Evolutionary conservation across 225 moss, liverwort and hornwort genomes (phyloP), one percentile per base, ranked within the genome.

Genomic region (Pseudoscleropodium purum): DNA sequence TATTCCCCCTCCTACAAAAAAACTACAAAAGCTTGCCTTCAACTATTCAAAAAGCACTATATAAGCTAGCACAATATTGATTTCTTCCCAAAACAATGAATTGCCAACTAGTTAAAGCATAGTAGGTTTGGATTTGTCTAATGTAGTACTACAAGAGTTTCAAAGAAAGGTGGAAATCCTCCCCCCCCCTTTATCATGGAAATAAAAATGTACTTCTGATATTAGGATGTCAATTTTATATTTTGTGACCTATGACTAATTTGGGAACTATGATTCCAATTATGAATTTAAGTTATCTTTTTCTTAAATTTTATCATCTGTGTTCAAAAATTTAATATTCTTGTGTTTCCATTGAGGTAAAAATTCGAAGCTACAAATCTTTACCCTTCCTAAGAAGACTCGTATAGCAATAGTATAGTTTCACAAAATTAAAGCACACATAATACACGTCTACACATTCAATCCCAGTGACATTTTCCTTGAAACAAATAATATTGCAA

Each of bases 301-400:
- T 45, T 45, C 45, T 45, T 45, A 45, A 45, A 45, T 45, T 45
- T 45, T 45, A 45, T 25, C 25, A 70, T 70, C 4, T 1, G 1
- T 1, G 1, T 15, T 25, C 7, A 7, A 24, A 39, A 70, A 45
- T 23, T 13, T n/a, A 45, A 45, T 45, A n/a, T 69, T 69, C n/a
- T 2, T n/a, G 23, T 4, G 0, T 24, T 70, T 70, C 7, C 0
- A 0, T 21, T 1, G 4, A 24, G 24, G 24, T 39, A 39, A 21
- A 24, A 39, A 70, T 39, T 70, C 24, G 14, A 70, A 24, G 13
- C 14, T 14, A 36, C 20, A 11, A 68, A 21, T 20, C 21, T 68
- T 11, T 21, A 12, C 4, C 21, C 21, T 67, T 67, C 67, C 20
- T 11, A 36, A 36, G 11, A 36, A 67, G 6, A 11, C 36, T 17